Evolutionary conservation across 805 yeast species (phyloP).

Genomic region (Suhomyces sp.): DNA sequence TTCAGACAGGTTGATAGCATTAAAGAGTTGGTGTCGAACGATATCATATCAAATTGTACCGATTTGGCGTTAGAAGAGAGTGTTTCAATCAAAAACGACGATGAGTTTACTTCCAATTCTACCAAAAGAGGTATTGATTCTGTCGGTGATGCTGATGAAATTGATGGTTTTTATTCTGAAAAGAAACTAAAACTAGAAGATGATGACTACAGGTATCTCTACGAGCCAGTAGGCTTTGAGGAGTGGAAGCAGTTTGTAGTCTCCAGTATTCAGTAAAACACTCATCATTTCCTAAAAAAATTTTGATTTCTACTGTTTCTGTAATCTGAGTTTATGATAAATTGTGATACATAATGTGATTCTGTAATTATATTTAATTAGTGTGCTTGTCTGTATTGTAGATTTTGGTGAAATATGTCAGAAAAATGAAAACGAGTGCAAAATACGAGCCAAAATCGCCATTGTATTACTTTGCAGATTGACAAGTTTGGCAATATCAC

Average conservation of each 20-base stretch:
- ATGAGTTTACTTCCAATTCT: neutral
- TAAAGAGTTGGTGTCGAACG: constrained; percentile 29
- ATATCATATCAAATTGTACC: constrained; percentile 7
- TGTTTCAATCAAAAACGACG: neutral
- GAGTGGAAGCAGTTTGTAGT: constrained; percentile 32
- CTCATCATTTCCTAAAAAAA: too few species aligned
- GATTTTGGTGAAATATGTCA: neutral
- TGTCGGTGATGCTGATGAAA: constrained; percentile 26
- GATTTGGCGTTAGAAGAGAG: constrained; percentile 1
- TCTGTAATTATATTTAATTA: neutral
- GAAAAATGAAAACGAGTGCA: neutral
- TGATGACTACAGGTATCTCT: constrained; percentile 19
- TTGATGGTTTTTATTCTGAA: constrained; percentile 36
- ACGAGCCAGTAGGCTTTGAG: constrained; percentile 34
- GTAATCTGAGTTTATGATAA: neutral
- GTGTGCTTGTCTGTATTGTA: neutral
- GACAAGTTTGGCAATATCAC: neutral
- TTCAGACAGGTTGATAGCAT: constrained; percentile 44
- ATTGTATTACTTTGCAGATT: neutral
- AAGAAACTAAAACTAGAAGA: constrained; percentile 28
- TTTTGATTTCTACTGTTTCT: neutral
- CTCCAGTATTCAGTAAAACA: constrained; percentile 15
- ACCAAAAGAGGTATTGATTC: constrained; percentile 23
- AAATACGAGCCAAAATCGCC: neutral
- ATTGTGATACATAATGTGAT: neutral